Percentiles rank a stretch among this genome's conserved stretches.
Evolutionary conservation across 1,284 basidiomycete genomes (phyloP).

Genomic region (Trichosporon faecale): DNA sequence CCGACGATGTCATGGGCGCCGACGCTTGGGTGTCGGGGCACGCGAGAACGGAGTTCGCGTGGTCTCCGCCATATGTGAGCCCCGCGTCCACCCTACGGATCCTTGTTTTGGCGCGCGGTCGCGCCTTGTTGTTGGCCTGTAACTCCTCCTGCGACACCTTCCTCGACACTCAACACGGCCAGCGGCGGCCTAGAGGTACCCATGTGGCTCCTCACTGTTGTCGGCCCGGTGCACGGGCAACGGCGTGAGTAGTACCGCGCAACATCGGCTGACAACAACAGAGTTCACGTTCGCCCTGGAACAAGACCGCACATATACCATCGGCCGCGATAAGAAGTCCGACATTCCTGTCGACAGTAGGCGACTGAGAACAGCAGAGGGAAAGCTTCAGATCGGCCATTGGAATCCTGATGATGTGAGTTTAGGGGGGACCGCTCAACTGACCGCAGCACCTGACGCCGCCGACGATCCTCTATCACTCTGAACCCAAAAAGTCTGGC

Average conservation of each 20-base stretch:
- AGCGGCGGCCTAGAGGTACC: not conserved
- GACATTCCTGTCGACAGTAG: conserved; percentile 35
- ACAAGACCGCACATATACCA: conserved; percentile 35
- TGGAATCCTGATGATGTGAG: conserved; percentile 43
- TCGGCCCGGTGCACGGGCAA: conserved; percentile 46
- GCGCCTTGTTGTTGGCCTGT: not conserved
- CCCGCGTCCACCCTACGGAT: not conserved
- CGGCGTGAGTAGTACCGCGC: conserved; percentile 25
- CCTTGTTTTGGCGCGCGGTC: not conserved
- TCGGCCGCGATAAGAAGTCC: conserved; percentile 36
- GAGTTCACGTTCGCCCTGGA: conserved; percentile 46
- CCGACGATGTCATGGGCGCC: not conserved
- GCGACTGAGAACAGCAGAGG: conserved; percentile 33
- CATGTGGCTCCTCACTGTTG: conserved; percentile 46
- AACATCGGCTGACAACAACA: conserved; percentile 15
- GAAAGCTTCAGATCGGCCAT: conserved; percentile 33
- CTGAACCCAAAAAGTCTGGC: conserved; percentile 36
- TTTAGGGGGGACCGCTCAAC: not conserved
- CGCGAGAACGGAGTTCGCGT: not conserved
- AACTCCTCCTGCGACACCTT: not conserved
- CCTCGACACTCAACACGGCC: not conserved
- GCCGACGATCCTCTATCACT: conserved; percentile 31
- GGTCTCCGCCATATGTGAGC: not conserved
- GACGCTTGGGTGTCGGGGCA: conserved; percentile 4
- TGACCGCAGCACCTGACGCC: conserved; percentile 21